Evolutionary conservation across 2,329 filamentous ascomycete species (phyloP).

Genomic region (Stagonosporopsis vannaccii): DNA sequence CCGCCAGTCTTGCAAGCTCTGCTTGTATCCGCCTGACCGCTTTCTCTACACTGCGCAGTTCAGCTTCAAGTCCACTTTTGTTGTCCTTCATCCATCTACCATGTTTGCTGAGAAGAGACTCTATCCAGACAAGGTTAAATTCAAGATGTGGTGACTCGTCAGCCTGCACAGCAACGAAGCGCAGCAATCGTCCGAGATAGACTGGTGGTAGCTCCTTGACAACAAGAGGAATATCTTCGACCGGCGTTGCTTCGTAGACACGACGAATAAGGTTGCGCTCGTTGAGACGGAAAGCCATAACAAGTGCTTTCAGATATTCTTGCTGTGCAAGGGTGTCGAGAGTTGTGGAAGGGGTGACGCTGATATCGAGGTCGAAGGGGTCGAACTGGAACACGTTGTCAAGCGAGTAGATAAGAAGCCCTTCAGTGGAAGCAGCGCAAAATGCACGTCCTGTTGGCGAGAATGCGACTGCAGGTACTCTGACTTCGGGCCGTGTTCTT

Average conservation of each 20-base stretch:
- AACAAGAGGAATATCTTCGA: slow-evolving; percentile 76
- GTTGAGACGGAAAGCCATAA: slow-evolving; percentile 98
- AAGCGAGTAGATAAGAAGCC: slow-evolving; percentile 89
- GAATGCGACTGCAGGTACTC: slow-evolving; percentile 85
- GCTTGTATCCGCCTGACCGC: slow-evolving; percentile 81
- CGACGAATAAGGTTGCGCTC: slow-evolving; percentile 80
- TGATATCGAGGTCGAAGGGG: slow-evolving; percentile 93
- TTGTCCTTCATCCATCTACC: slow-evolving; percentile 86
- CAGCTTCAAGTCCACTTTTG: slow-evolving; percentile 78
- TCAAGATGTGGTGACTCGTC: slow-evolving; percentile 93
- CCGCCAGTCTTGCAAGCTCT: slow-evolving; percentile 81
- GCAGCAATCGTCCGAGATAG: slow-evolving; percentile 84
- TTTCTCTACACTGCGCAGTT: slow-evolving; percentile 81
- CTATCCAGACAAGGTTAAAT: slow-evolving; percentile 93
- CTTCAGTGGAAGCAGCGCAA: slow-evolving; percentile 94
- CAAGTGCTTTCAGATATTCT: slow-evolving; percentile 88
- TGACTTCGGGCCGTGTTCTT: slow-evolving; percentile 79
- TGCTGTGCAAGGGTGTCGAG: slow-evolving; percentile 74
- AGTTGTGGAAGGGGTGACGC: slow-evolving; percentile 81
- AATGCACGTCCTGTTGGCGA: slow-evolving; percentile 89
- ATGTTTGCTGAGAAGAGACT: slow-evolving; percentile 79
- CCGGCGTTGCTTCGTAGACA: slow-evolving; percentile 85
- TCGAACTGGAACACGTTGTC: slow-evolving; percentile 88
- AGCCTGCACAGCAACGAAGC: slow-evolving; percentile 85
- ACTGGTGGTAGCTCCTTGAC: slow-evolving; percentile 81